These are phyloP conservation scores for Cladobotryum mycophilum DNA, from an alignment of 2,329 filamentous ascomycete genomes.

Conservation along the genomic window DNA sequence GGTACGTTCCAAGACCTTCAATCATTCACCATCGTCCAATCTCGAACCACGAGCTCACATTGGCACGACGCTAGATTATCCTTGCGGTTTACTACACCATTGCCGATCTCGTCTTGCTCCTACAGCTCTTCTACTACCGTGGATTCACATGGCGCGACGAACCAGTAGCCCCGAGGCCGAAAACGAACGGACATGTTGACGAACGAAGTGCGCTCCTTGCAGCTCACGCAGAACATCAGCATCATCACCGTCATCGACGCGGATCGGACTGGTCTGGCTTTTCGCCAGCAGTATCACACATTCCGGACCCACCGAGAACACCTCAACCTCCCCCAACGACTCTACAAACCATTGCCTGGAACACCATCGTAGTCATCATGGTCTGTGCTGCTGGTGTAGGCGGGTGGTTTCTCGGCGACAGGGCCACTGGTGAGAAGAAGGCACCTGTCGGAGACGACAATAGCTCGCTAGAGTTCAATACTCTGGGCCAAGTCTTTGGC, in stretches of 20 bases:
- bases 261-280: constrained; percentile 56
- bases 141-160: constrained; percentile 66
- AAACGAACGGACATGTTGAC: constrained; percentile 36
- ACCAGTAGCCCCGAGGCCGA: constrained; percentile 35
- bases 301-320: constrained; percentile 41
- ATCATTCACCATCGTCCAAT: background rate
- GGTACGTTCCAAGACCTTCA: constrained; percentile 36
- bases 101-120: constrained; percentile 80
- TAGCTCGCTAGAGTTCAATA: constrained; percentile 58
- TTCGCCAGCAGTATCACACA: constrained; percentile 76
- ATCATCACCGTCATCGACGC: constrained; percentile 42
- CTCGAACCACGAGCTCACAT: background rate
- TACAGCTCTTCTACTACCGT: constrained; percentile 92
- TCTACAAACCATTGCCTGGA: constrained; percentile 61
- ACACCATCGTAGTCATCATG: constrained; percentile 67
- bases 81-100: constrained; percentile 92
- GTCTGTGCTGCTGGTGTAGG: constrained; percentile 77
- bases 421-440: constrained; percentile 32
- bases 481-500: constrained; percentile 83
- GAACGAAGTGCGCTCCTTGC: constrained; percentile 49
- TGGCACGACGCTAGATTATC: constrained; percentile 52
- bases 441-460: constrained; percentile 33
- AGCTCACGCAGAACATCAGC: constrained; percentile 35
- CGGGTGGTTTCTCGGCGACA: constrained; percentile 69
- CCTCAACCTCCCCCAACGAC: constrained; percentile 43